Conservation (phyloP, 495 filamentous ascomycete genomes). For the Delitschia confertaspora region DNA sequence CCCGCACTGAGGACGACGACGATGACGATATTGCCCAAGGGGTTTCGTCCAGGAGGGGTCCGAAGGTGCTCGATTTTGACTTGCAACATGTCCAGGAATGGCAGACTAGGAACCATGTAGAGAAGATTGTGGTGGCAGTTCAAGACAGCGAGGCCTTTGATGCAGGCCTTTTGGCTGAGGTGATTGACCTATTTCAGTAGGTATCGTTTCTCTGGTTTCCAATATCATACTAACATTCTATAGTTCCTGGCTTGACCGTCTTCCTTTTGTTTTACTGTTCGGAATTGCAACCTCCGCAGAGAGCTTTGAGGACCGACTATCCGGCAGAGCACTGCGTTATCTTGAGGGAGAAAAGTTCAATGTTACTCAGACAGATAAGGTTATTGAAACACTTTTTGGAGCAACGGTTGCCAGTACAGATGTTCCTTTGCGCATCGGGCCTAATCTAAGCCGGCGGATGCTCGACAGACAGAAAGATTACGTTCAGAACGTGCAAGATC, state of each 20-base stretch:
- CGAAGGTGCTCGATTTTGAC: constrained; percentile 81
- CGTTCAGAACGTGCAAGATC: constrained; percentile 75
- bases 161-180: constrained; percentile 61
- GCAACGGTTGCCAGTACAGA: constrained; percentile 49
- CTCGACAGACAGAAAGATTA: constrained; percentile 75
- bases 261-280: constrained; percentile 79
- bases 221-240: constrained; percentile 2
- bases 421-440: constrained; percentile 58
- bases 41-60: constrained; percentile 41
- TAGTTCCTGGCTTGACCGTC: constrained; percentile 81
- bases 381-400: constrained; percentile 72
- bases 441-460: constrained; percentile 50
- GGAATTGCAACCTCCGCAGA: constrained; percentile 87
- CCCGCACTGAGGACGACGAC: constrained; percentile 42
- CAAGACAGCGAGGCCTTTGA: constrained; percentile 94
- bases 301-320: constrained; percentile 73
- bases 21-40: constrained; percentile 29
- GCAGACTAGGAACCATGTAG: constrained; percentile 46
- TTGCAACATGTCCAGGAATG: constrained; percentile 68
- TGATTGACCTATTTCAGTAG: constrained; percentile 70
- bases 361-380: constrained; percentile 63
- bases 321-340: constrained; percentile 60
- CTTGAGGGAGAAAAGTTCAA: constrained; percentile 76
- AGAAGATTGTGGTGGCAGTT: constrained; percentile 65
- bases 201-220: constrained; percentile 15